Evolutionary conservation across 768 basidiomycete species (phyloP).

Genomic region (Termitomyces sp.): DNA sequence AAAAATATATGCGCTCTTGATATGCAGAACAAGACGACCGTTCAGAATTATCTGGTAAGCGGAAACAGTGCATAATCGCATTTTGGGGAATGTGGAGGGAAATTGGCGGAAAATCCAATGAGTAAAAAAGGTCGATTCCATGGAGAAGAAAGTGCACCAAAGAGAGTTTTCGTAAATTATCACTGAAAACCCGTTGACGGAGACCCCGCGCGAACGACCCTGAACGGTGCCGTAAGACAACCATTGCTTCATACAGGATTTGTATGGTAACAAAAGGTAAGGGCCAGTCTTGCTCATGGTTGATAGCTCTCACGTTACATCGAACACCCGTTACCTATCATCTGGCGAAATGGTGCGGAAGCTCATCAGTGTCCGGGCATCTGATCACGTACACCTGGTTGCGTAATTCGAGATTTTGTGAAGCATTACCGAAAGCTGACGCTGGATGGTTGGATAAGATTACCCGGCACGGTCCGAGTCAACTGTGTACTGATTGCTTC

Average conservation of each 20-base stretch:
- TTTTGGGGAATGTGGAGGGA: slow-evolving; percentile 4
- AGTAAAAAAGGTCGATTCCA: not conserved
- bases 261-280: not conserved
- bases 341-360: too few species aligned
- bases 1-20: slow-evolving; percentile 1
- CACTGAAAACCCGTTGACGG: slow-evolving; percentile 1
- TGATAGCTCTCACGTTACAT: not conserved
- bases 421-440: too few species aligned
- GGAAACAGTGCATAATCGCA: slow-evolving; percentile 1
- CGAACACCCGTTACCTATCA: not conserved
- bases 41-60: not conserved
- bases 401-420: too few species aligned
- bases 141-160: slow-evolving; percentile 7
- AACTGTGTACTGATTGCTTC: not conserved
- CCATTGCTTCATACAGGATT: not conserved
- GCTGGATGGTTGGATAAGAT: too few species aligned
- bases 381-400: too few species aligned
- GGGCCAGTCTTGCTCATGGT: too few species aligned
- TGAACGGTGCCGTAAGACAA: not conserved
- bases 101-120: not conserved
- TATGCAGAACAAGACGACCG: slow-evolving; percentile 5
- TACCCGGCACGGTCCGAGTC: too few species aligned
- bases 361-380: too few species aligned
- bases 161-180: not conserved
- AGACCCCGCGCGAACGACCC: not conserved